A percentile compares a stretch with the other conserved stretches of the same genome.
These are phyloP conservation scores for Areca catechu DNA, from an alignment of 176 grass and related monocot species.

Conservation along the genomic window DNA sequence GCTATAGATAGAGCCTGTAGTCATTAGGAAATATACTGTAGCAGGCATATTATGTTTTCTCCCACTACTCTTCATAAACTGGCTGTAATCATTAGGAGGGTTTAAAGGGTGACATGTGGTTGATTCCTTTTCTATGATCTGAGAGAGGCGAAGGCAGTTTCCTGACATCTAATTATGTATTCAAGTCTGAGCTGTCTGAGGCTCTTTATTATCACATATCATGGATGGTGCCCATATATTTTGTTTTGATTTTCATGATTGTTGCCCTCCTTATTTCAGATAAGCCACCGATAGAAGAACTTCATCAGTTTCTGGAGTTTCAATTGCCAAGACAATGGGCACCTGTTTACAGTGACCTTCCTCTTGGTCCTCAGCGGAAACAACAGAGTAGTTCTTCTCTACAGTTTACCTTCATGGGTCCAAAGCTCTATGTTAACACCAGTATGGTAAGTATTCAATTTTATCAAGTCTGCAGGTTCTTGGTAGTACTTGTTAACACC, in stretches of 20 bases:
- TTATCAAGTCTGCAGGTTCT: not conserved
- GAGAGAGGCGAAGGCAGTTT: too few species aligned
- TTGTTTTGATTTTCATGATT: not conserved
- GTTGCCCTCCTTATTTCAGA: constrained; percentile 41
- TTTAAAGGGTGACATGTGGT: too few species aligned
- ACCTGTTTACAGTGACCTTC: constrained; percentile 81
- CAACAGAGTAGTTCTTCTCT: constrained; percentile 72
- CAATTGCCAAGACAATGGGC: constrained; percentile 97
- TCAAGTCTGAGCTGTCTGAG: too few species aligned
- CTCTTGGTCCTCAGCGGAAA: constrained; percentile 84
- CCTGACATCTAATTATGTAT: too few species aligned
- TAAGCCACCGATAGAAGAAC: constrained; percentile 83
- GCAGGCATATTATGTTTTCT: too few species aligned
- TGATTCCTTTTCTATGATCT: too few species aligned
- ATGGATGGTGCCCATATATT: not conserved
- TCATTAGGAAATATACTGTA: too few species aligned
- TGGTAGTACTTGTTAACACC: not conserved
- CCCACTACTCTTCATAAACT: too few species aligned
- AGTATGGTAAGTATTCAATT: constrained; percentile 52
- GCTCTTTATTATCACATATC: too few species aligned
- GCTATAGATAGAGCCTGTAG: too few species aligned
- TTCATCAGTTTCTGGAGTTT: constrained; percentile 96
- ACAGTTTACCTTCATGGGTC: constrained; percentile 81
- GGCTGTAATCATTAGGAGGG: too few species aligned
- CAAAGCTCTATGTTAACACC: constrained; percentile 87